These are phyloP conservation scores for Xylaria sp. DNA, from an alignment of 2,329 filamentous ascomycete genomes.

Conservation along the genomic window DNA sequence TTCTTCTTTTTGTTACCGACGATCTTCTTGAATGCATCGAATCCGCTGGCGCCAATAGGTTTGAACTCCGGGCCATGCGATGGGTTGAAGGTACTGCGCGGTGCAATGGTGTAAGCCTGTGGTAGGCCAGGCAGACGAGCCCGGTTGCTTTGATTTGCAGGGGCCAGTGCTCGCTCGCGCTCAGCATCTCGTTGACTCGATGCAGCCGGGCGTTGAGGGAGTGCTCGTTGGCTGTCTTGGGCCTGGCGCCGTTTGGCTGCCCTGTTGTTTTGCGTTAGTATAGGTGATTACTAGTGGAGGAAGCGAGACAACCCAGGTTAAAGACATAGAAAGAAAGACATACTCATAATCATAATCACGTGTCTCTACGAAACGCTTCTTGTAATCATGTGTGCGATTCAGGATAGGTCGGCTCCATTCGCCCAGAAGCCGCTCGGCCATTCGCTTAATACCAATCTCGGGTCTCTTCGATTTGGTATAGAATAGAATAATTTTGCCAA, in stretches of 20 bases:
- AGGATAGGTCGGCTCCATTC: conserved; percentile 97
- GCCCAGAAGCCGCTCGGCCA: conserved; percentile 89
- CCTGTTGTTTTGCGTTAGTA: conserved; percentile 49
- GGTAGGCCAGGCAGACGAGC: conserved; percentile 66
- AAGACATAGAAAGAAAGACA: conserved; percentile 46
- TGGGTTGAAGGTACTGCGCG: conserved; percentile 70
- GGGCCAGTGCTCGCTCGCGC: conserved; percentile 67
- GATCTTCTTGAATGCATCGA: conserved; percentile 74
- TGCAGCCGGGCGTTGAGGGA: conserved; percentile 46
- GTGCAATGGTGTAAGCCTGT: conserved; percentile 68
- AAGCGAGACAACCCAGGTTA: background rate
- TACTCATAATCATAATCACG: conserved; percentile 73
- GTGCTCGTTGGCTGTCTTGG: conserved; percentile 48
- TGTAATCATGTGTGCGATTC: conserved; percentile 93
- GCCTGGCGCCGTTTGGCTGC: conserved; percentile 64
- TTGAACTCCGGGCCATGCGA: conserved; percentile 62
- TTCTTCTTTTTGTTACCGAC: conserved; percentile 66
- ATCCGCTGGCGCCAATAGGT: conserved; percentile 70
- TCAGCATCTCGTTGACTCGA: conserved; percentile 57
- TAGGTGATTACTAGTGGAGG: background rate
- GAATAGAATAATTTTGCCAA: conserved; percentile 95
- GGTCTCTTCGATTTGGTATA: conserved; percentile 96
- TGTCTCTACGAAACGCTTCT: conserved; percentile 77
- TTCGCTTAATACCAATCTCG: conserved; percentile 88
- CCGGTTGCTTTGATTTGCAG: conserved; percentile 64